Evolutionary conservation across 1,284 basidiomycete genomes (phyloP), one percentile per base, ranked within the genome.

Genomic region (Puccinia novopanici): DNA sequence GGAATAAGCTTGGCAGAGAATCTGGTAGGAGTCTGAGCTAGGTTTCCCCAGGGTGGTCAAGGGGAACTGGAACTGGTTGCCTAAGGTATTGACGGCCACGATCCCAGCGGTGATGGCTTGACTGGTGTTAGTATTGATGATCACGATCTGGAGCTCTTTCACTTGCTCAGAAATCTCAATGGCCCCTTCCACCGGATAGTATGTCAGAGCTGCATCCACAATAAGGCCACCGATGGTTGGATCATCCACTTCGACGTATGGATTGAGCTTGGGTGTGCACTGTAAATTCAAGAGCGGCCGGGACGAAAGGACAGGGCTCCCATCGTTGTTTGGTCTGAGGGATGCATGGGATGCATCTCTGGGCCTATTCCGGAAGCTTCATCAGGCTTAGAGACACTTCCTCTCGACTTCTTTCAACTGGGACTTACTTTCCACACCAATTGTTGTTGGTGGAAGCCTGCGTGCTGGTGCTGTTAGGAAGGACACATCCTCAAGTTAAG

Each of bases 51-150:
- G n/a, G 40, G 24, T 63, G 10, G 37, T 77, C 12, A 77, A 55
- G 24, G 75, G 61, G 50, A 77, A 77, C 6, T 42, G 61, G 17
- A 77, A 42, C n/a, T 52, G 17, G 37, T 77, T 77, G 17, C 61
- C 59, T 6, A 77, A 8, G 27, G 75, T 77, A 57, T 77, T 68
- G 75, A 77, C 63, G 8, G 48, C 63, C 19, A 77, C 63, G 15
- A 77, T 68, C 19, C 75, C 75, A 42, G 61, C 61, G n/a, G 75
- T 55, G 40, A 77, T 24, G 13, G 75, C 75, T 52, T 68, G 42
- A 67, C 63, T 77, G 24, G 75, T 67, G 40, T 77, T 77, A 30
- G 75, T 77, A 67, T 77, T 77, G 34, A 77, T 77, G 30, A 77
- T 50, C 17, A 77, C 30, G 19, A 77, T 55, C 52, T 77, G 63